These are phyloP conservation scores for Cladosporium sp. DNA, from an alignment of 2,329 filamentous ascomycete species.

Conservation along the genomic window DNA sequence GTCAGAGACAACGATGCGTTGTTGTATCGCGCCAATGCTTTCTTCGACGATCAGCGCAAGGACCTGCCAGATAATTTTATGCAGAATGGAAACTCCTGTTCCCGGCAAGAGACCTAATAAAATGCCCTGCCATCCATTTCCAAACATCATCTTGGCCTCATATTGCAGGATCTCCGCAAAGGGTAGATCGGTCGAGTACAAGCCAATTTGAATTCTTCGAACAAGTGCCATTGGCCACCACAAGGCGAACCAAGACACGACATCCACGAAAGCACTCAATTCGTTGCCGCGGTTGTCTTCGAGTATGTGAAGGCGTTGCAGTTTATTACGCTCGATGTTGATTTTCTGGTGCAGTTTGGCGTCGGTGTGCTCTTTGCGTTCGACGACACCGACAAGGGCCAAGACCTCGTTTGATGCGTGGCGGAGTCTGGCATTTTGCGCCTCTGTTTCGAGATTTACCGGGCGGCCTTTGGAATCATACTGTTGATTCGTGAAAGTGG, in stretches of 20 bases:
- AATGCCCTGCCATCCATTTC: conserved; percentile 20
- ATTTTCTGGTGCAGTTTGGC: conserved; percentile 2
- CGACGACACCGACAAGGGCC: conserved; percentile 49
- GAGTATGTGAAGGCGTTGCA: conserved; percentile 21
- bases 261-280: conserved; percentile 22
- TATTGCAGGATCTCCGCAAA: conserved; percentile 24
- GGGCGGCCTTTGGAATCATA: conserved; percentile 49
- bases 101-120: conserved; percentile 24
- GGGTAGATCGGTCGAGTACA: conserved; percentile 24
- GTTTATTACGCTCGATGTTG: conserved; percentile 20
- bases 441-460: conserved; percentile 42
- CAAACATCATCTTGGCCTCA: conserved; percentile 22
- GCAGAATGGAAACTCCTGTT: conserved; percentile 21
- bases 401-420: conserved; percentile 51
- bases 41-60: conserved; percentile 26
- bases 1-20: conserved; percentile 13
- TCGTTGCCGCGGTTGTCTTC: conserved; percentile 31
- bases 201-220: conserved; percentile 28
- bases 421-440: conserved; percentile 42
- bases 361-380: conserved; percentile 28
- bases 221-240: conserved; percentile 28
- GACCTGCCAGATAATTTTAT: conserved; percentile 22
- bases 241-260: conserved; percentile 23
- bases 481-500: conserved; percentile 36
- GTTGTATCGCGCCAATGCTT: conserved; percentile 23